Evolutionary conservation across 169 alveolate genomes (phyloP).

Genomic region (Cyclospora cayetanensis): DNA sequence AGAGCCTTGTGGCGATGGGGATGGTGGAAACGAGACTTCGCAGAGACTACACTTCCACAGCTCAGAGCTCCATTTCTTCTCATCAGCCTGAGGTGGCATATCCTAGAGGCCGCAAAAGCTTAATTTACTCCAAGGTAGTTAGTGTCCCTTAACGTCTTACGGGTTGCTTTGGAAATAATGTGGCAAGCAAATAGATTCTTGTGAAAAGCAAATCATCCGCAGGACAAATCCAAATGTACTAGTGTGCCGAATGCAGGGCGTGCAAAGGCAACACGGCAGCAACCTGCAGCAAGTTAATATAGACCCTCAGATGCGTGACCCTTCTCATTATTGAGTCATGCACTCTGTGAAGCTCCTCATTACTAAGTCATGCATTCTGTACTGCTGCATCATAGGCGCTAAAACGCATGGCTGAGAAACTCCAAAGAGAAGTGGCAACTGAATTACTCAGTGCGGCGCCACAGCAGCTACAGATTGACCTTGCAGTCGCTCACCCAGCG

Average conservation of each 20-base stretch:
- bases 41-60: not conserved
- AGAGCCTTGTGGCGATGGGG: too few relatives aligned
- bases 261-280: too few relatives aligned
- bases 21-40: too few relatives aligned
- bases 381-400: not conserved
- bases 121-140: slow-evolving; percentile 34
- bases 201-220: too few relatives aligned
- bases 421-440: slow-evolving; percentile 51
- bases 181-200: too few relatives aligned
- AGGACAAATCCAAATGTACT: too few relatives aligned
- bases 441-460: slow-evolving; percentile 26
- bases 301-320: too few relatives aligned
- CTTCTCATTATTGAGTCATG: too few relatives aligned
- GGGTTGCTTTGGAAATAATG: too few relatives aligned
- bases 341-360: too few relatives aligned
- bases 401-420: slow-evolving; percentile 6
- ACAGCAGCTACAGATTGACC: slow-evolving; percentile 33
- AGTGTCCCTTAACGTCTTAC: not conserved
- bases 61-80: not conserved
- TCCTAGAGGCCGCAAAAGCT: not conserved
- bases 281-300: too few relatives aligned
- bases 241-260: too few relatives aligned
- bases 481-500: slow-evolving; percentile 42
- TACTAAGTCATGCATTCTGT: not conserved
- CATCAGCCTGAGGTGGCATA: not conserved